Base-by-base conservation (phyloP, 257 asterid genomes). In the Jacaranda mimosifolia region DNA sequence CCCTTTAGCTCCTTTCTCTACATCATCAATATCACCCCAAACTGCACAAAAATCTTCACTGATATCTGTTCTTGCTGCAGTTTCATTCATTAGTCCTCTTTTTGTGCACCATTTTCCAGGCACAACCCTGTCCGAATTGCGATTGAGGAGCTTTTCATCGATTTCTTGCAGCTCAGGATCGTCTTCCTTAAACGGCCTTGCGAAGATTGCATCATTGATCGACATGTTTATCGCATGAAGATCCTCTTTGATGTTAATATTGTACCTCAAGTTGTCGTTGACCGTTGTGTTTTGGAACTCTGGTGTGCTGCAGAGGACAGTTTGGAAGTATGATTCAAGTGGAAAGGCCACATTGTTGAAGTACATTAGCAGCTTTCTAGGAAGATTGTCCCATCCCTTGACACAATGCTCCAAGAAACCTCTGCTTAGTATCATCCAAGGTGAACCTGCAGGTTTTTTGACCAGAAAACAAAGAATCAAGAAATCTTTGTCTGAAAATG, bases 301-400 rank as follows among this genome's bases (percentile, higher is more conserved):
- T 0, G 87, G 91, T 3, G 91, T 83, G 82, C 85, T 83, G 89
- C 95, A 88, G 1, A 90, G 69, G 70, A 88, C 64, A 0, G 92
- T 90, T 51, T 90, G 92, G 88, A 90, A 88, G 77, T 90, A 88
- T 11, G 87, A 85, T 12, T 83, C 80, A 0, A 86, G 87, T 56
- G 95, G 95, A 14, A 70, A 84, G 19, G 62, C 83, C 5, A 71
- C 83, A 19, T 90, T 90, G 91, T 75, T 81, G 18, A 85, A 90
- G 81, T 90, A 90, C 91, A 88, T 85, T 6, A 90, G 89, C 59
- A 90, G 45, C 71, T 90, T 90, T 56, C 91, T 79, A 0, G 95
- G 95, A 12, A 88, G 85, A 36, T 85, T 88, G 85, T 90, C 95
- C 84, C 76, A 60, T 45, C 91, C 90, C 15, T 57, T 69, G 68